Evolutionary conservation across 2,329 filamentous ascomycete genomes (phyloP), one percentile per base, ranked within the genome.

Genomic region (Ceratocystis cubensis): DNA sequence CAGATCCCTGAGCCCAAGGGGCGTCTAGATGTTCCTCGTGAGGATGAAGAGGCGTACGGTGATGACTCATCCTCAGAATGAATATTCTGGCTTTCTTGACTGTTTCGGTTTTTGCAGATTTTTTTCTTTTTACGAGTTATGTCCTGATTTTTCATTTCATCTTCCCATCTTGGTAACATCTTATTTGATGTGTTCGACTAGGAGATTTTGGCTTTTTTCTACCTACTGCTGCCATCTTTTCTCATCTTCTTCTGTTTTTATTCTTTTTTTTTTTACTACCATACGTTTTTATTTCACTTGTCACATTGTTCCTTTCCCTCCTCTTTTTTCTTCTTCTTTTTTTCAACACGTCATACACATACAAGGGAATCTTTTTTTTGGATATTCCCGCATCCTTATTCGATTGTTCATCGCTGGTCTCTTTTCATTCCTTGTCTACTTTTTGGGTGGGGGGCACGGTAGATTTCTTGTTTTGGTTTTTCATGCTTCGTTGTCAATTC

Each of bases 1-100:
- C 85, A 84, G 73, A 88, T 96, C 76, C 84, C 84, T 45, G 88
- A 93, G 72, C 79, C 82, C 15, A 78, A 79, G 33, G 78, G 74
- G 13, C 75, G 69, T 10, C 57, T 69, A 10, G 69, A 70, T 22
- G 53, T 17, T 3, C n/a, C 77, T 65, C 76, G 79, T 63, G 75
- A 78, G 65, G 77, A 73, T 69, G 75, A 76, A 22, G 77, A 78
- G 59, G 79, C 63, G 28, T 59, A 15, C 30, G 45, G 41, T 8
- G 41, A 63, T n/a, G 28, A 45, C 13, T 41, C 37, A 41, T 41
- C 10, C 3, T 63, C 44, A 63, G 61, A 46, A 45, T 63, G 41
- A 46, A 17, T 30, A 3, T 41, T n/a, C 25, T 28, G 22, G 33
- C 25, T 48, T 22, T 48, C 50, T 41, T 64, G 37, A 28, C n/a